phyloP scores from a whole-genome alignment of 2,329 filamentous ascomycete genomes.

The Magnaporthiopsis rhizophila region DNA sequence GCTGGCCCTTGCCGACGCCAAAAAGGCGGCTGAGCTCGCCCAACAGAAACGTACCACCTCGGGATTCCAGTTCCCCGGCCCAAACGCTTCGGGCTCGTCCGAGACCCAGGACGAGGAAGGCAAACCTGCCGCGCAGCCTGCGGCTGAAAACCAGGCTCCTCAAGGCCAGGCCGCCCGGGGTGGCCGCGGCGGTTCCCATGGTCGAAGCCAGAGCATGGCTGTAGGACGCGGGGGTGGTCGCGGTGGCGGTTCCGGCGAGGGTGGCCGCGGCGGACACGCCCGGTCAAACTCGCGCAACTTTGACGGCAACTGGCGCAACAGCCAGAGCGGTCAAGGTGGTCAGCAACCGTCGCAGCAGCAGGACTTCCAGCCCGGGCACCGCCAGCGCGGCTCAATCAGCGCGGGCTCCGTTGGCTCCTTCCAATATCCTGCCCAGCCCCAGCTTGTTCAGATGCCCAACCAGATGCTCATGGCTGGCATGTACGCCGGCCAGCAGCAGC shows the following conservation, averaged over 20 bases:
- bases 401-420: conserved; percentile 75
- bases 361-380: conserved; percentile 88
- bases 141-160: conserved; percentile 30
- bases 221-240: conserved; percentile 61
- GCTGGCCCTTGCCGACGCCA: conserved; percentile 86
- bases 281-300: conserved; percentile 87
- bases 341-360: conserved; percentile 44
- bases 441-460: conserved; percentile 77
- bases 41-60: conserved; percentile 94
- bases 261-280: conserved; percentile 60
- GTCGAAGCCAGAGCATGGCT: conserved; percentile 88
- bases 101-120: conserved; percentile 51
- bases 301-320: conserved; percentile 95
- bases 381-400: conserved; percentile 74
- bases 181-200: conserved; percentile 51
- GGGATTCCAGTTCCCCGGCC: conserved; percentile 88
- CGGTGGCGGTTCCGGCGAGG: conserved; percentile 46
- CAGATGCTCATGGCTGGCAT: conserved; percentile 83
- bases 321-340: conserved; percentile 48
- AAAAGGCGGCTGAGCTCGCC: conserved; percentile 92
- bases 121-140: conserved; percentile 23
- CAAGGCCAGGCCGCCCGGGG: conserved; percentile 34
- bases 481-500: conserved; percentile 67
- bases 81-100: conserved; percentile 51
- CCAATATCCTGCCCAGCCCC: conserved; percentile 80